Evolutionary conservation across 2,329 filamentous ascomycete genomes (phyloP).

Genomic region (Sarocladium strictum): DNA sequence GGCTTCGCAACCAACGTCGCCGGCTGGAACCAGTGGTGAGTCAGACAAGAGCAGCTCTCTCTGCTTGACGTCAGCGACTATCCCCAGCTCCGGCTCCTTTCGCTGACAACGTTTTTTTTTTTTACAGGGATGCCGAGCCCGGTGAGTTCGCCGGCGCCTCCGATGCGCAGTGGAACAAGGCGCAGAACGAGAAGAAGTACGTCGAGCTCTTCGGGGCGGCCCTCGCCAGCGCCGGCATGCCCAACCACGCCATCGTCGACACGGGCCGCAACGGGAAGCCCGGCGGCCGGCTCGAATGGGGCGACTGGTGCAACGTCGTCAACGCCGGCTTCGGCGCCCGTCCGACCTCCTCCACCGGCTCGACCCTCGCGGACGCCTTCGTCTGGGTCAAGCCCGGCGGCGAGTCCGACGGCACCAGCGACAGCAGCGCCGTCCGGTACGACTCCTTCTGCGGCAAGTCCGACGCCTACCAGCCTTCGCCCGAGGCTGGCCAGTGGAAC

Average conservation of each 20-base stretch:
- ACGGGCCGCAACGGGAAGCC: constrained; percentile 34
- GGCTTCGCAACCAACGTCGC: constrained; percentile 34
- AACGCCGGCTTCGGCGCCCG: constrained; percentile 55
- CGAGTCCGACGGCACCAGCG: constrained; percentile 39
- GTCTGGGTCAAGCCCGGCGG: constrained; percentile 63
- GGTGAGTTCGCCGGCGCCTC: constrained; percentile 36
- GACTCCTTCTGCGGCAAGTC: constrained; percentile 32
- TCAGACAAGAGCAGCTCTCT: too few relatives aligned
- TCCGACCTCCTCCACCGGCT: constrained; percentile 50
- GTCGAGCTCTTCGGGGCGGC: constrained; percentile 32
- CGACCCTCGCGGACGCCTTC: constrained; percentile 53
- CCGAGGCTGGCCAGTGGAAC: constrained; percentile 44
- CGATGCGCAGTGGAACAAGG: constrained; percentile 34
- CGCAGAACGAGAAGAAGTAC: constrained; percentile 37
- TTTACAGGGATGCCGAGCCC: constrained; percentile 22
- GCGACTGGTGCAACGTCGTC: constrained; percentile 56
- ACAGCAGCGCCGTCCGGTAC: constrained; percentile 24
- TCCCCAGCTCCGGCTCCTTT: background rate
- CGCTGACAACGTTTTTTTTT: background rate
- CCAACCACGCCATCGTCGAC: constrained; percentile 37
- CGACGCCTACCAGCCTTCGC: constrained; percentile 41
- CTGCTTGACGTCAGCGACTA: background rate
- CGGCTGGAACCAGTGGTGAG: constrained; percentile 33
- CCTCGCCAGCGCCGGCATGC: constrained; percentile 32
- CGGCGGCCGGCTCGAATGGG: constrained; percentile 37